Evolutionary conservation across 2,329 filamentous ascomycete genomes (phyloP).

Genomic region (Teratosphaeria nubilosa): DNA sequence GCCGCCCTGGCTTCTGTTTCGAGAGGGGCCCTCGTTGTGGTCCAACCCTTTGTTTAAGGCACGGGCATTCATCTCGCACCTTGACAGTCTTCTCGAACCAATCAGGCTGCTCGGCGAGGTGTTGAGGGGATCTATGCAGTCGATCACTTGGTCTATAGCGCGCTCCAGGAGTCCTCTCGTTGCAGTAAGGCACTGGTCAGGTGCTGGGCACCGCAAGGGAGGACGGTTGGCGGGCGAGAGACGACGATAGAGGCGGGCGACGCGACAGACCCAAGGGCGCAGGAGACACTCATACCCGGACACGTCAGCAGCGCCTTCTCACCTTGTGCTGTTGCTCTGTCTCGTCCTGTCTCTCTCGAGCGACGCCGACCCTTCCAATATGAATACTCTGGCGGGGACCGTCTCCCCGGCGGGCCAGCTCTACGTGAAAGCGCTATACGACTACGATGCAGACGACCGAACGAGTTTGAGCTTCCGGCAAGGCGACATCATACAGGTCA

Average conservation of each 20-base stretch:
- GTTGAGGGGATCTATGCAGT: neutral
- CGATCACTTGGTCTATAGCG: neutral
- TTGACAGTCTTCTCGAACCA: neutral
- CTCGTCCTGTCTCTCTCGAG: neutral
- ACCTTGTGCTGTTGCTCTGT: neutral
- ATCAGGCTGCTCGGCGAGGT: neutral
- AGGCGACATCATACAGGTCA: slow-evolving; percentile 95
- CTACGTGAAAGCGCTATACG: slow-evolving; percentile 92
- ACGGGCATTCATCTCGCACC: neutral
- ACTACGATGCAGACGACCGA: slow-evolving; percentile 94
- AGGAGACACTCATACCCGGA: neutral
- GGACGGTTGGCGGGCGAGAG: neutral
- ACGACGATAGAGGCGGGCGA: neutral
- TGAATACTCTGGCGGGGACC: slow-evolving; percentile 43
- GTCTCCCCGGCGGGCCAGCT: slow-evolving; percentile 48
- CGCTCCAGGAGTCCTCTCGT: neutral
- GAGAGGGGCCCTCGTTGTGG: no score
- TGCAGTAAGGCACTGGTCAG: neutral
- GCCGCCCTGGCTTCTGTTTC: no score
- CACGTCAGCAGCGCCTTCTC: neutral
- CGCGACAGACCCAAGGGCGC: neutral
- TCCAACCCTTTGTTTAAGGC: no score
- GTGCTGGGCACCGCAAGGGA: neutral
- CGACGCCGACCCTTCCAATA: slow-evolving; percentile 17
- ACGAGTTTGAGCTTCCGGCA: slow-evolving; percentile 95